Percentiles rank a stretch among this genome's conserved stretches.
Conservation (phyloP, 2,329 filamentous ascomycete species). For the Fusarium temperatum region DNA sequence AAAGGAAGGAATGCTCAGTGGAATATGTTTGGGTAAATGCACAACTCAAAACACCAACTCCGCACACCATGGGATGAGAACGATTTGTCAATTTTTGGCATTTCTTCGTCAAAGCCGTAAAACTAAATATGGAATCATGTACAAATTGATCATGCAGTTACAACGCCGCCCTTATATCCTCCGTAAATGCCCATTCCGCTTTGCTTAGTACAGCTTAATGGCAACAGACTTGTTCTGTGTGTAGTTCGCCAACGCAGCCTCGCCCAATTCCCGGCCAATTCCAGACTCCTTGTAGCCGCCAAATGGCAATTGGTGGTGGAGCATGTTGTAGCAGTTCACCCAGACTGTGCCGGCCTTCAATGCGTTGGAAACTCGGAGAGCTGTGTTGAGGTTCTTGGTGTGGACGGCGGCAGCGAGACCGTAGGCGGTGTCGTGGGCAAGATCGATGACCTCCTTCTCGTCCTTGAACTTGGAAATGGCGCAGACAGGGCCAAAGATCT, state of each 20-base stretch:
- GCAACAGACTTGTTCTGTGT: constrained; percentile 74
- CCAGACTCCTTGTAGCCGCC: constrained; percentile 83
- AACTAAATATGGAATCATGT: constrained; percentile 36
- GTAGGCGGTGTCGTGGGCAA: constrained; percentile 81
- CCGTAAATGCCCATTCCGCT: constrained; percentile 8
- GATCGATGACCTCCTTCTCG: constrained; percentile 78
- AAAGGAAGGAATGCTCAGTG: background rate
- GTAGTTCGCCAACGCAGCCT: constrained; percentile 73
- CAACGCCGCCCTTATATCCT: constrained; percentile 32
- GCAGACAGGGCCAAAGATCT: constrained; percentile 91
- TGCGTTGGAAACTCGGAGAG: constrained; percentile 79
- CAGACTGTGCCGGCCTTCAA: constrained; percentile 75
- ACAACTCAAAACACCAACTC: background rate
- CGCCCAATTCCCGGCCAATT: constrained; percentile 79
- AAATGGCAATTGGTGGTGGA: constrained; percentile 74
- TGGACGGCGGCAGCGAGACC: constrained; percentile 86
- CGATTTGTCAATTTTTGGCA: constrained; percentile 25
- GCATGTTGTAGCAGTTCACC: constrained; percentile 73
- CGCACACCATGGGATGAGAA: background rate
- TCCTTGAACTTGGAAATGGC: constrained; percentile 87
- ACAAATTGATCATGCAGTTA: constrained; percentile 35
- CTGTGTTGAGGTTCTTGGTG: constrained; percentile 83
- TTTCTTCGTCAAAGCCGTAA: constrained; percentile 30
- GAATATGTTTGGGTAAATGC: no score
- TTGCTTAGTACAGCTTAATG: constrained; percentile 52